Conservation (phyloP, 495 filamentous ascomycete genomes). For the Aspergillus hancockii region DNA sequence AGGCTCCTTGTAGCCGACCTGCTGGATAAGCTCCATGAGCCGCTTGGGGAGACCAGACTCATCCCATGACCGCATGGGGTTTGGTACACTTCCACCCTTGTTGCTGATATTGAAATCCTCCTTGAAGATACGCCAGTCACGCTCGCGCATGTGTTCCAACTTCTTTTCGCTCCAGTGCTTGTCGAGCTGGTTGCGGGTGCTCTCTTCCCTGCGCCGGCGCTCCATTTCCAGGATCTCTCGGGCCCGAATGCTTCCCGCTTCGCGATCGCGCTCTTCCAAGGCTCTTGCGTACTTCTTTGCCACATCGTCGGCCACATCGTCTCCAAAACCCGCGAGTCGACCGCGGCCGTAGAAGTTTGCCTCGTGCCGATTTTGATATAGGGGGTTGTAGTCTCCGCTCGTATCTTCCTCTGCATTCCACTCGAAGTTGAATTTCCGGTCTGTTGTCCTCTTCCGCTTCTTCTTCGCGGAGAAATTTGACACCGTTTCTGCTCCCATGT, state of each 20-base stretch:
- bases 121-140: slow-evolving; percentile 99
- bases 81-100: slow-evolving; percentile 86
- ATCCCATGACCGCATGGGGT: slow-evolving; percentile 94
- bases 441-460: slow-evolving; percentile 88
- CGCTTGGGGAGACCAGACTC: slow-evolving; percentile 81
- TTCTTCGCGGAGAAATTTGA: slow-evolving; percentile 96
- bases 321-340: slow-evolving; percentile 78
- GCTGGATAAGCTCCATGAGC: slow-evolving; percentile 77
- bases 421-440: slow-evolving; percentile 99
- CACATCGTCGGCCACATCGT: slow-evolving; percentile 70
- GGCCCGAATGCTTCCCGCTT: slow-evolving; percentile 77
- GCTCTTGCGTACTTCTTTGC: slow-evolving; percentile 75
- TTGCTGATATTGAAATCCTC: slow-evolving; percentile 98
- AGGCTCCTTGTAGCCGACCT: slow-evolving; percentile 91
- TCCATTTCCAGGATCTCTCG: slow-evolving; percentile 88
- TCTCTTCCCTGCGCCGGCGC: slow-evolving; percentile 72
- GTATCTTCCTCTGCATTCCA: slow-evolving; percentile 98
- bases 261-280: slow-evolving; percentile 74
- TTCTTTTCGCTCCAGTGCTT: slow-evolving; percentile 99
- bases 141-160: slow-evolving; percentile 92
- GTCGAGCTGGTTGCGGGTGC: slow-evolving; percentile 67
- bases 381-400: slow-evolving; percentile 82
- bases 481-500: slow-evolving; percentile 88
- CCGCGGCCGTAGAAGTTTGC: slow-evolving; percentile 80
- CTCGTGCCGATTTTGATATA: slow-evolving; percentile 76